Percentiles rank a stretch among this genome's conserved stretches.
Conservation (phyloP, 306 rosid species). For the Cercis canadensis region DNA sequence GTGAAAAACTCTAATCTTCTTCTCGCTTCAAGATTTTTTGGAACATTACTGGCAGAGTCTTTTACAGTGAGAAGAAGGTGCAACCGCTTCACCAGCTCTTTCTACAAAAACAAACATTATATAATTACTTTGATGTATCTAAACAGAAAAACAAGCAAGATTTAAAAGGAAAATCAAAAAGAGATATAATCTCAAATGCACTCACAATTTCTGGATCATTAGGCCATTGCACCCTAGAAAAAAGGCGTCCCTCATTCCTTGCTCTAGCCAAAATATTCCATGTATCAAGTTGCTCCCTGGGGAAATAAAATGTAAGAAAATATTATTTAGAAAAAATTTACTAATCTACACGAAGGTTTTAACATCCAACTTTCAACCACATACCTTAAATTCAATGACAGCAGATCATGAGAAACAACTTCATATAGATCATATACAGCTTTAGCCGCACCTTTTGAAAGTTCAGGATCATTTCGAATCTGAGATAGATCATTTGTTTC, state of each 20-base stretch:
- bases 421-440: constrained; percentile 79
- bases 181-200: constrained; percentile 9
- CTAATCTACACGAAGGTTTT: not conserved
- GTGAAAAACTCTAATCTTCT: constrained; percentile 93
- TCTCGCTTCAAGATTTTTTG: constrained; percentile 97
- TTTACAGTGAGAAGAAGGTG: constrained; percentile 95
- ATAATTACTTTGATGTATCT: not conserved
- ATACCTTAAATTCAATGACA: constrained; percentile 84
- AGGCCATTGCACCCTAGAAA: constrained; percentile 83
- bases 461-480: constrained; percentile 80
- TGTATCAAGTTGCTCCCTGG: constrained; percentile 91
- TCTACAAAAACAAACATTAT: constrained; percentile 51
- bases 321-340: not conserved
- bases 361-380: constrained; percentile 31
- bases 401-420: constrained; percentile 80
- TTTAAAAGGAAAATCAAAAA: not conserved
- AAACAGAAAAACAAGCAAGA: not conserved
- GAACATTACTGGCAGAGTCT: constrained; percentile 90
- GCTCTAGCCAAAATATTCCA: constrained; percentile 93
- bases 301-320: constrained; percentile 21
- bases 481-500: constrained; percentile 44
- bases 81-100: constrained; percentile 87
- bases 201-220: constrained; percentile 87
- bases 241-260: constrained; percentile 80
- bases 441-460: constrained; percentile 83